A percentile compares a stretch with the other conserved stretches of the same genome.
Conservation (phyloP, 31 red algal species). For the Asparagopsis taxiformis region DNA sequence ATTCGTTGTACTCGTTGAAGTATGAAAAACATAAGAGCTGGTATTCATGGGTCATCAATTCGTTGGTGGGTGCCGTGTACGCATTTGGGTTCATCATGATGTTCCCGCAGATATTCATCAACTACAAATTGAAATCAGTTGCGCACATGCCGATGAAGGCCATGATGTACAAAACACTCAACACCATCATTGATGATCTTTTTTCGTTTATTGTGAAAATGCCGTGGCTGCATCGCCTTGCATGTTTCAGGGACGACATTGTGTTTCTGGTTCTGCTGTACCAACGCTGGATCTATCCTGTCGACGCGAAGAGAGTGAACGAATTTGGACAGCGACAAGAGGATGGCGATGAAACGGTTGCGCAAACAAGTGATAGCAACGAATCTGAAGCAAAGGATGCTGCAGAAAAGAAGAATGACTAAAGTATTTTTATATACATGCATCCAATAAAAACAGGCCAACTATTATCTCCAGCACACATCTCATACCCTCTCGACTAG, state of each 20-base stretch:
- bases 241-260: conserved; percentile 94
- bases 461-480: no score
- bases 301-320: conserved; percentile 87
- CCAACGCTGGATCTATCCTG: conserved; percentile 87
- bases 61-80: conserved; percentile 91
- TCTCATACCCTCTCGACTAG: no score
- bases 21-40: conserved; percentile 87
- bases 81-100: conserved; percentile 98
- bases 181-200: conserved; percentile 95
- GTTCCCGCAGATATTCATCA: conserved; percentile 97
- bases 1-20: conserved; percentile 80
- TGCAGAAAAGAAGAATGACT: conserved; percentile 26
- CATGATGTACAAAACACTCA: conserved; percentile 93
- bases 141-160: conserved; percentile 96
- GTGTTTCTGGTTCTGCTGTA: conserved; percentile 91
- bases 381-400: background rate
- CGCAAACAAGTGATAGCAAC: background rate
- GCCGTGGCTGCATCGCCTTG: conserved; percentile 88
- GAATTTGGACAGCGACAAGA: conserved; percentile 91
- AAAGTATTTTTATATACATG: no score
- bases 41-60: conserved; percentile 92
- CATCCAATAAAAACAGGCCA: no score
- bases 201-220: conserved; percentile 99
- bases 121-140: conserved; percentile 95
- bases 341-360: conserved; percentile 28